Percentiles rank a stretch among this genome's conserved stretches.
phyloP scores from a whole-genome alignment of 106 monocot genomes.

The Dioscorea alata region DNA sequence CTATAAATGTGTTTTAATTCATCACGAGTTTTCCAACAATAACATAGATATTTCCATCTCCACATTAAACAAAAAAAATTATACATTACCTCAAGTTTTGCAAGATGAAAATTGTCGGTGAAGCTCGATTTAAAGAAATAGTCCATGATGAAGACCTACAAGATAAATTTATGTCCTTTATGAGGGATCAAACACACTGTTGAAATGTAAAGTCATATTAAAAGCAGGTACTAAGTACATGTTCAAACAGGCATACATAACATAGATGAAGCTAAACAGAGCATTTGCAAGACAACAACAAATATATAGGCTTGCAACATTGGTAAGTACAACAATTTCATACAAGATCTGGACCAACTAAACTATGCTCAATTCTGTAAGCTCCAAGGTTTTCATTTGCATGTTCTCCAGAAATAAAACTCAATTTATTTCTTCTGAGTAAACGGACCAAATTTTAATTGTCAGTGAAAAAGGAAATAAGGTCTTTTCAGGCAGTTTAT shows the following conservation, averaged over 20 bases:
- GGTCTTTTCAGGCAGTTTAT: too few species aligned
- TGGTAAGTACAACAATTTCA: neutral
- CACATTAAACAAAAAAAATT: neutral
- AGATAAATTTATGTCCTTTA: neutral
- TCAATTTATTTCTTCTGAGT: too few species aligned
- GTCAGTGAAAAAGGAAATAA: too few species aligned
- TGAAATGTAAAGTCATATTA: neutral
- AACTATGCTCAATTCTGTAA: too few species aligned
- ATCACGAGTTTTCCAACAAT: neutral
- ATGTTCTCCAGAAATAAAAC: too few species aligned
- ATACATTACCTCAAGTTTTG: slow-evolving; percentile 67
- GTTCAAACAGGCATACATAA: neutral
- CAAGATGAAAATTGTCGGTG: slow-evolving; percentile 42
- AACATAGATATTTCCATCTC: neutral
- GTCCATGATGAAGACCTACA: slow-evolving; percentile 86
- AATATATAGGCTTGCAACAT: neutral
- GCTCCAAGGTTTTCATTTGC: too few species aligned
- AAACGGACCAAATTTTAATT: too few species aligned
- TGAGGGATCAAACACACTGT: neutral
- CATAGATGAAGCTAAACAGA: neutral
- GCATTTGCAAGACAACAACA: neutral
- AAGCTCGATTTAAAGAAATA: slow-evolving; percentile 80
- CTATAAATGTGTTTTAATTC: neutral
- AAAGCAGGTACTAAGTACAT: too few species aligned
- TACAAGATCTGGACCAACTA: too few species aligned